Base-by-base conservation (phyloP, 768 basidiomycete species). In the Rhodotorula taiwanensis region DNA sequence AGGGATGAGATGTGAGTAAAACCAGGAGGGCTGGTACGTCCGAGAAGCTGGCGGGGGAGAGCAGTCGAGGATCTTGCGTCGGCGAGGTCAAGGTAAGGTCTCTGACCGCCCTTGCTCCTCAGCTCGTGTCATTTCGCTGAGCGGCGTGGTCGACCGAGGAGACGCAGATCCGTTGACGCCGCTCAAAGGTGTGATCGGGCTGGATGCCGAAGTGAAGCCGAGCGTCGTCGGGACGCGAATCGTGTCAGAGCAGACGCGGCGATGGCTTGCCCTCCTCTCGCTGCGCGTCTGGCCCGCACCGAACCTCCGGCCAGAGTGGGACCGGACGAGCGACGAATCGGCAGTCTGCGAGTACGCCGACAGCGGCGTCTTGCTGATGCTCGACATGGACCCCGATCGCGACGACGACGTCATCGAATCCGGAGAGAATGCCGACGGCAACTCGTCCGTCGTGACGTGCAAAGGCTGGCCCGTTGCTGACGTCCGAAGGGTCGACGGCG, bases 261-360 rank as follows among this genome's bases (percentile, higher is more conserved):
- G 20, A 25, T 68, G 67, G 30, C 56, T 59, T 39, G 67, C 67
- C 27, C 62, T 15, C 5, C 67, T 27, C 51, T 68, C 50, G 36
- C 52, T 58, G 31, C 52, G 43, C 39, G 62, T 60, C 55, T 68
- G 67, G 23, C 27, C 25, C 15, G 55, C 52, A 16, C 67, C 67
- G 43, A 68, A 68, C 34, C 58, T 28, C 15, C 49, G 28, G 9
- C 30, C 28, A 23, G 21, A 20, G 8, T 21, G 30, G 30, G 44
- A 30, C 23, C 45, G 36, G 34, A 33, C 25, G 7, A 41, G 42
- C 30, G 36, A 20, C 51, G 21, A 13, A 13, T 27, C n/a, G 23
- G 36, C 36, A 9, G 36, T 9, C 36, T 9, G 36, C 9, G 36
- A 39, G 9, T 39, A 16, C 39, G 42, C 28, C 45, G 42, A 25